Percentiles rank a stretch among this genome's conserved stretches.
phyloP scores from a whole-genome alignment of 305 asterid species.

The Fraxinus velutina region DNA sequence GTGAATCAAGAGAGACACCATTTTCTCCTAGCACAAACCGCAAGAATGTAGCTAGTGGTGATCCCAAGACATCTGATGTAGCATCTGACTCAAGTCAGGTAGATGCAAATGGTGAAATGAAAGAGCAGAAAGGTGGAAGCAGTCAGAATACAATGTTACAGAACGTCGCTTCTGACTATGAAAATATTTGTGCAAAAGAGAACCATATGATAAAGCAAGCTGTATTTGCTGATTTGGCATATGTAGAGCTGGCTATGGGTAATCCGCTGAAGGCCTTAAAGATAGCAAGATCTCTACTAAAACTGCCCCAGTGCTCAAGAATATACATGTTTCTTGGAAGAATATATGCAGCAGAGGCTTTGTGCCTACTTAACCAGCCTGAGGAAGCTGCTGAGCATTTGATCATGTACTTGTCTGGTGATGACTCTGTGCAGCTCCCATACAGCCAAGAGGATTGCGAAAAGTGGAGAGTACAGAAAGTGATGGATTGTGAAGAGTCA shows the following conservation, averaged over 20 bases:
- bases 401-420: conserved; percentile 46
- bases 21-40: conserved; percentile 26
- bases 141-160: conserved; percentile 43
- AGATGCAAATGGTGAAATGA: conserved; percentile 67
- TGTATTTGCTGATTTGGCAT: conserved; percentile 76
- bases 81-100: conserved; percentile 38
- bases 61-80: conserved; percentile 28
- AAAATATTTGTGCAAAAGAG: conserved; percentile 48
- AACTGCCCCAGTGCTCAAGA: conserved; percentile 54
- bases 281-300: conserved; percentile 53
- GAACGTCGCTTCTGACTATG: conserved; percentile 46
- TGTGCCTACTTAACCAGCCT: conserved; percentile 70
- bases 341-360: conserved; percentile 79
- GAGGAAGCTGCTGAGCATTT: conserved; percentile 76
- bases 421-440: conserved; percentile 49
- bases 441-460: conserved; percentile 68
- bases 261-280: conserved; percentile 69
- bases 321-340: conserved; percentile 61
- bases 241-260: conserved; percentile 68
- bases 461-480: conserved; percentile 57
- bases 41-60: conserved; percentile 26
- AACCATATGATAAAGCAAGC: conserved; percentile 70
- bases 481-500: conserved; percentile 54
- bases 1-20: conserved; percentile 40
- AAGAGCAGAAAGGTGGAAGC: conserved; percentile 62